Percentiles rank a stretch among this genome's conserved stretches.
phyloP scores from a whole-genome alignment of 2,329 filamentous ascomycete species.

The Bipolaris cookei region DNA sequence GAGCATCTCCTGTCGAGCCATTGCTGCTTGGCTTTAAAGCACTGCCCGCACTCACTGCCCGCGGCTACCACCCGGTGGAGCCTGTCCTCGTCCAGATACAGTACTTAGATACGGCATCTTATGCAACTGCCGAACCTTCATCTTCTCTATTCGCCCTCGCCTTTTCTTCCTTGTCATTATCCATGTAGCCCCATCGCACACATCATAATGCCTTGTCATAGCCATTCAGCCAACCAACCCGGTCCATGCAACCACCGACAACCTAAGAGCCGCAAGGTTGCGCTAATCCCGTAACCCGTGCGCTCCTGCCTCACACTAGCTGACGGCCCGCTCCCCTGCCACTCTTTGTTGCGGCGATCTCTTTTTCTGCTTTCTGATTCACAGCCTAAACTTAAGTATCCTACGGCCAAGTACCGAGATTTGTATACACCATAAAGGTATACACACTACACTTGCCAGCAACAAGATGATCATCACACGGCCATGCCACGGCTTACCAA shows the following conservation, averaged over 20 bases:
- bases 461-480: not conserved
- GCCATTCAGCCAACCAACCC: not conserved
- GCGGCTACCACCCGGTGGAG: slow-evolving; percentile 6
- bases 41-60: slow-evolving; percentile 3
- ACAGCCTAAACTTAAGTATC: not conserved
- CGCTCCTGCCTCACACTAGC: slow-evolving; percentile 7
- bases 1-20: slow-evolving; percentile 1
- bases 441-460: not conserved
- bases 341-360: slow-evolving; percentile 8
- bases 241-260: not conserved
- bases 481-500: not conserved
- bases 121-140: not conserved
- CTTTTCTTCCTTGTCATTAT: not conserved
- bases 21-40: slow-evolving; percentile 2
- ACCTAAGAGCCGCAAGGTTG: not conserved
- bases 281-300: slow-evolving; percentile 2
- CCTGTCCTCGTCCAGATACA: slow-evolving; percentile 1
- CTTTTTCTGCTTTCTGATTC: slow-evolving; percentile 1
- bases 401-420: not conserved
- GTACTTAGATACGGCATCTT: slow-evolving; percentile 1
- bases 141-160: not conserved
- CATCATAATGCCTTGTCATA: not conserved
- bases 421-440: not conserved
- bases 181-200: not conserved
- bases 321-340: slow-evolving; percentile 14